A percentile compares a stretch with the other conserved stretches of the same genome.
Evolutionary conservation across 768 basidiomycete species (phyloP).

Genomic region (Pulveroboletus ravenelii): DNA sequence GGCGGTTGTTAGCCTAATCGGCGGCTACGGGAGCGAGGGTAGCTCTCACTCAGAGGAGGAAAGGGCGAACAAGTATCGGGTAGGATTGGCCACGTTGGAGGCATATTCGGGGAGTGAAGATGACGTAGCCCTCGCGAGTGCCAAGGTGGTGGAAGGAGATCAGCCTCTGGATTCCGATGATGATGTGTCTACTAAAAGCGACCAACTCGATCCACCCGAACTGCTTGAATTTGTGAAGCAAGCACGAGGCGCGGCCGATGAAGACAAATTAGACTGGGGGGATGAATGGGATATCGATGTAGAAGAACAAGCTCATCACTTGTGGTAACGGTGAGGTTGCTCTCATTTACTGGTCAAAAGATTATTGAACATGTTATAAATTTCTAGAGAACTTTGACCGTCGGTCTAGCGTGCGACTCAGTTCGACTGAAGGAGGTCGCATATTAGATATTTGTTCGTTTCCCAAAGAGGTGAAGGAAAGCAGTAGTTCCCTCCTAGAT

Average conservation of each 20-base stretch:
- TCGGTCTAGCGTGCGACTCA: background rate
- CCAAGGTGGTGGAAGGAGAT: constrained; percentile 15
- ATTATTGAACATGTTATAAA: constrained; percentile 1
- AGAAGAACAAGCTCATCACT: constrained; percentile 1
- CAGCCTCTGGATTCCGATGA: constrained; percentile 9
- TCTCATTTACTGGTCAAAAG: background rate
- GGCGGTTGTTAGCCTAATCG: constrained; percentile 53
- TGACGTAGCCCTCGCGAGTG: background rate
- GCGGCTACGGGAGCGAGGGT: constrained; percentile 54
- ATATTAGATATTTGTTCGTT: constrained; percentile 2
- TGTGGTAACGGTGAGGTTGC: background rate
- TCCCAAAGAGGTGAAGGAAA: background rate
- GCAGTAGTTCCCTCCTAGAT: constrained; percentile 40
- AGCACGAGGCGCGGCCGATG: constrained; percentile 21
- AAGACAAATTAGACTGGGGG: constrained; percentile 30
- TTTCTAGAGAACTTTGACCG: background rate
- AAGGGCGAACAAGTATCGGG: background rate
- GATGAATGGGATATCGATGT: constrained; percentile 25
- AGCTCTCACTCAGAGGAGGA: constrained; percentile 34
- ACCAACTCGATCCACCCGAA: constrained; percentile 13
- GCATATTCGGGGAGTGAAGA: constrained; percentile 23
- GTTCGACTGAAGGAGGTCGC: background rate
- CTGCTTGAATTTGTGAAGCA: constrained; percentile 24
- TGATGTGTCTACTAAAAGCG: constrained; percentile 9
- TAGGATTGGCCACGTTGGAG: constrained; percentile 22